A percentile compares a stretch with the other conserved stretches of the same genome.
Evolutionary conservation across 192 early-diverging fungal species (phyloP).

Genomic region (Backusella liffmaniae): DNA sequence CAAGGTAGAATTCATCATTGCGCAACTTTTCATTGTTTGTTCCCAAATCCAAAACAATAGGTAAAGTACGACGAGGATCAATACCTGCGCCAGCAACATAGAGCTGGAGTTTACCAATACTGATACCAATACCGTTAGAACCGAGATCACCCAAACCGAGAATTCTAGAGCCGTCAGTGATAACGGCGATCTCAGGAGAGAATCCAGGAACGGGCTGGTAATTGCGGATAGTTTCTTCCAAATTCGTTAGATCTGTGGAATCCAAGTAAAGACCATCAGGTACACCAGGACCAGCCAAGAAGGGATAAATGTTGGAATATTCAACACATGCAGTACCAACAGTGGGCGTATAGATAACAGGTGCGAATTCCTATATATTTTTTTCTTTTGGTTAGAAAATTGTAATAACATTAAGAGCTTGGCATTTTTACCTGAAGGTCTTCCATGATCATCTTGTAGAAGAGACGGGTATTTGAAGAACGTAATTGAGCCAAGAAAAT

Average conservation of each 20-base stretch:
- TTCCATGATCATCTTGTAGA: constrained; percentile 78
- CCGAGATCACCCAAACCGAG: constrained; percentile 95
- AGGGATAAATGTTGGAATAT: constrained; percentile 87
- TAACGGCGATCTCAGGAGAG: constrained; percentile 82
- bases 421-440: constrained; percentile 62
- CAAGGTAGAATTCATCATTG: constrained; percentile 90
- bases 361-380: constrained; percentile 63
- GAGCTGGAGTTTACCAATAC: constrained; percentile 92
- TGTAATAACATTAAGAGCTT: too few species aligned
- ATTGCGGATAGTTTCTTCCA: constrained; percentile 76
- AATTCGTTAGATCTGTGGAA: constrained; percentile 66
- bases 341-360: constrained; percentile 81
- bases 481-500: constrained; percentile 82
- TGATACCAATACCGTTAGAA: constrained; percentile 95
- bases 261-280: constrained; percentile 89
- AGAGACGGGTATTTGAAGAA: constrained; percentile 77
- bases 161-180: constrained; percentile 94
- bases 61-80: constrained; percentile 82
- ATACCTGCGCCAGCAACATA: constrained; percentile 87
- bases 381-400: background rate
- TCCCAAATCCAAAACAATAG: constrained; percentile 91
- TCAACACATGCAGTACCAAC: constrained; percentile 84
- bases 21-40: constrained; percentile 83
- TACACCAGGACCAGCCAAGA: constrained; percentile 69
- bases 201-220: constrained; percentile 52